A percentile compares a stretch with the other conserved stretches of the same genome.
These are phyloP conservation scores for Lolium rigidum DNA, from an alignment of 176 grass and related monocot species.

Conservation along the genomic window DNA sequence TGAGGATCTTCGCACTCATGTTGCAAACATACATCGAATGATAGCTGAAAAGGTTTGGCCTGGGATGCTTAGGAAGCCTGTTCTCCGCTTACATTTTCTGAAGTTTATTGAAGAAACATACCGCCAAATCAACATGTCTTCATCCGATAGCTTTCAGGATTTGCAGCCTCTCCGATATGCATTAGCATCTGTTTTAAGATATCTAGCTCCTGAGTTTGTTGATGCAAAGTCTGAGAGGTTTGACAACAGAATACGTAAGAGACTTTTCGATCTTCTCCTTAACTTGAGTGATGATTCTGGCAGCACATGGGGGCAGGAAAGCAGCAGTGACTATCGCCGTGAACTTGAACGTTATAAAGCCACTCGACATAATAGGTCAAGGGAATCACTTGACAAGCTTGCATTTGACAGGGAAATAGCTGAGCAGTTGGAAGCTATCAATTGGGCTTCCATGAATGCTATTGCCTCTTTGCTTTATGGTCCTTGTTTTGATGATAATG, in stretches of 20 bases:
- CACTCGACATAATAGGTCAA: conserved; percentile 85
- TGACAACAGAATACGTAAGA: conserved; percentile 82
- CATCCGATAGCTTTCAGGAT: conserved; percentile 82
- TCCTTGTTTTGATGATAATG: conserved; percentile 98
- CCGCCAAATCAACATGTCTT: conserved; percentile 60
- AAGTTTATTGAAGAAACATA: conserved; percentile 94
- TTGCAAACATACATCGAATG: conserved; percentile 87
- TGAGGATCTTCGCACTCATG: conserved; percentile 92
- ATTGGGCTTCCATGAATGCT: conserved; percentile 95
- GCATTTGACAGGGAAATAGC: conserved; percentile 91
- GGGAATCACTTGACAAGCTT: conserved; percentile 96
- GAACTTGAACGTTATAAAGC: conserved; percentile 93
- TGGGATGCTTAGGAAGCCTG: conserved; percentile 84
- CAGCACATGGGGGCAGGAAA: conserved; percentile 75
- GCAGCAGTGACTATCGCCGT: conserved; percentile 68
- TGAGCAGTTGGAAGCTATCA: conserved; percentile 90
- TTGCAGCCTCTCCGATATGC: conserved; percentile 89
- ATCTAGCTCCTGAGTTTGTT: conserved; percentile 93
- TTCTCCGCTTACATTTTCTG: conserved; percentile 79
- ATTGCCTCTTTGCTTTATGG: conserved; percentile 95
- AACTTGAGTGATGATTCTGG: conserved; percentile 93
- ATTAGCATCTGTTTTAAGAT: conserved; percentile 86
- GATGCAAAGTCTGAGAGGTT: conserved; percentile 86
- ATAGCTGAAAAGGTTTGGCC: conserved; percentile 98
- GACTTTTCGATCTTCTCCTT: conserved; percentile 86